These are phyloP conservation scores for Colletotrichum gloeosporioides DNA, from an alignment of 2,329 filamentous ascomycete species.

Conservation along the genomic window DNA sequence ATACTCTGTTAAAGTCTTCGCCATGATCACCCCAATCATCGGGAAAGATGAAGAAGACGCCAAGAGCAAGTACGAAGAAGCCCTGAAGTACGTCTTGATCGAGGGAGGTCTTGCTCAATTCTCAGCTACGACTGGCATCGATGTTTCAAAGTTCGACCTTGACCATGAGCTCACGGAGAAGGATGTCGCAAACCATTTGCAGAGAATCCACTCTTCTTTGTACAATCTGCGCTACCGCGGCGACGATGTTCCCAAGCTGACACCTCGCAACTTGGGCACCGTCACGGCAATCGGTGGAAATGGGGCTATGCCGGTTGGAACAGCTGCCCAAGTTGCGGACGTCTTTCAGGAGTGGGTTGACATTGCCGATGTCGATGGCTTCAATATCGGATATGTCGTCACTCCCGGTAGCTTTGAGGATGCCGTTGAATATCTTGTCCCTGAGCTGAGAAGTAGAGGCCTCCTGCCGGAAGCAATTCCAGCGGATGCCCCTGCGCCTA, in stretches of 20 bases:
- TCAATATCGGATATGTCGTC: conserved; percentile 46
- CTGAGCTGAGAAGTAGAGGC: conserved; percentile 30
- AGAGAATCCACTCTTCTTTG: conserved; percentile 54
- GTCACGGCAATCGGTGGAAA: conserved; percentile 44
- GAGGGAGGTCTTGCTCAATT: conserved; percentile 61
- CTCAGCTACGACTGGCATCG: conserved; percentile 64
- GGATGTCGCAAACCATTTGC: conserved; percentile 55
- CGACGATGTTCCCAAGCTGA: conserved; percentile 46
- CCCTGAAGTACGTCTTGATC: conserved; percentile 56
- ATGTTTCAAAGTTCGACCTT: conserved; percentile 60
- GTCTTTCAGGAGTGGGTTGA: conserved; percentile 48
- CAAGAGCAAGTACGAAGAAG: conserved; percentile 52
- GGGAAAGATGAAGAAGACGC: conserved; percentile 58
- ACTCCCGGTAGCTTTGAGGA: conserved; percentile 43
- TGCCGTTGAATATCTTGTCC: conserved; percentile 33
- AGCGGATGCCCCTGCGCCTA: background rate
- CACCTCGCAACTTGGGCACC: conserved; percentile 45
- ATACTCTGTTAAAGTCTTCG: conserved; percentile 60
- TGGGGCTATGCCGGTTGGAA: conserved; percentile 39
- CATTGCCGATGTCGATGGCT: conserved; percentile 46
- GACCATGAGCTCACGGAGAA: conserved; percentile 63
- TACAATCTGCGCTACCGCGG: conserved; percentile 53
- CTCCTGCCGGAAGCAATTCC: conserved; percentile 7
- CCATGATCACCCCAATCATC: conserved; percentile 54
- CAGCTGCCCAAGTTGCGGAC: conserved; percentile 45